These are phyloP conservation scores for Fraxinus pennsylvanica DNA, from an alignment of 257 asterid species.

Conservation along the genomic window DNA sequence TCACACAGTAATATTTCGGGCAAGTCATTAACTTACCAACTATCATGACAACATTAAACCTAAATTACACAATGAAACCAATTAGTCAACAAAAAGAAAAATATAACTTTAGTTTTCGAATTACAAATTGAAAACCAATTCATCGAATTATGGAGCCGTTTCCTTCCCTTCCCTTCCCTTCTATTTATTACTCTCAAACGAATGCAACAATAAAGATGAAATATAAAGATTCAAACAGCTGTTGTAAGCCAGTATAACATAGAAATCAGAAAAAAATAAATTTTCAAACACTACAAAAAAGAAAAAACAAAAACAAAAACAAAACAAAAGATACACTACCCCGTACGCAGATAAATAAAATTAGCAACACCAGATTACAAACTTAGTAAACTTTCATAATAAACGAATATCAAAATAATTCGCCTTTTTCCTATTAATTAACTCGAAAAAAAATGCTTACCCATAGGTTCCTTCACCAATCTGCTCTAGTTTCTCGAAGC, in stretches of 20 bases:
- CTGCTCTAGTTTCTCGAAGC: constrained; percentile 92
- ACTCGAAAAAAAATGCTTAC: constrained; percentile 30
- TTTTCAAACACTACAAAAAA: background rate
- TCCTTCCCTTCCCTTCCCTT: background rate
- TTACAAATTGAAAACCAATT: background rate
- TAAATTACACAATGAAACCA: background rate
- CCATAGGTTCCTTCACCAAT: constrained; percentile 99
- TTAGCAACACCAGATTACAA: background rate
- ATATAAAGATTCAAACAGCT: background rate
- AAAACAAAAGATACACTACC: background rate
- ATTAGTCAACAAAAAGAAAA: background rate
- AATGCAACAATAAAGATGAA: background rate
- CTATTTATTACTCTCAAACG: background rate
- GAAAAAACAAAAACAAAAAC: no score
- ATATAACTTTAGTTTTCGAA: background rate
- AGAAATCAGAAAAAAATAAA: background rate
- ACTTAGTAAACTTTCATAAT: background rate
- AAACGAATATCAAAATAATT: background rate
- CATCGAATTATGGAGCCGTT: background rate
- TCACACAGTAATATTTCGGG: background rate
- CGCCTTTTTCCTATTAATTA: background rate
- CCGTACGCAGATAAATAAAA: background rate
- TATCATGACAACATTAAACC: background rate
- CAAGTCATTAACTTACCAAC: background rate
- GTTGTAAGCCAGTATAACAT: background rate